Evolutionary conservation across 2,329 filamentous ascomycete species (phyloP).

Genomic region (Xylaria sp.): DNA sequence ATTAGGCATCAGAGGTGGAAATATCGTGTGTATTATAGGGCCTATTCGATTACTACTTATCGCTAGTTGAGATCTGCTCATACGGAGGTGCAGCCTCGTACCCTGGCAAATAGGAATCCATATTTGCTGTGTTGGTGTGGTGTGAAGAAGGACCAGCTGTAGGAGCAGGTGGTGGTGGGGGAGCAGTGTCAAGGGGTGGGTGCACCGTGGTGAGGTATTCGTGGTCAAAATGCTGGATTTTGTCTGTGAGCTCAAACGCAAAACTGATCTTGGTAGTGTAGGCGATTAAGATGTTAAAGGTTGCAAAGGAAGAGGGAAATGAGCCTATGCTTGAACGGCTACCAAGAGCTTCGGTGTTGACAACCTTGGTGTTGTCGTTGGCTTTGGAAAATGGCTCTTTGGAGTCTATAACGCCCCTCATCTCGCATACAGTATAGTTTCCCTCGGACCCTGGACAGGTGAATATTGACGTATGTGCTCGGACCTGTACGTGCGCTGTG

Average conservation of each 20-base stretch:
- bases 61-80: conserved; percentile 1
- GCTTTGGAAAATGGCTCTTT: conserved; percentile 26
- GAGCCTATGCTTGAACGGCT: background rate
- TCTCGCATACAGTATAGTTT: conserved; percentile 4
- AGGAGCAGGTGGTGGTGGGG: background rate
- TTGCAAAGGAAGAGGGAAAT: conserved; percentile 25
- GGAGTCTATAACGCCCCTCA: conserved; percentile 6
- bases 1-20: too few species aligned
- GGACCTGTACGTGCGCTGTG: conserved; percentile 17
- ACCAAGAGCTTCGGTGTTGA: conserved; percentile 23
- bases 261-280: conserved; percentile 23
- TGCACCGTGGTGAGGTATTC: conserved; percentile 19
- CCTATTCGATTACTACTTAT: background rate
- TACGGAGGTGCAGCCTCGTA: conserved; percentile 33
- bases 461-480: conserved; percentile 16
- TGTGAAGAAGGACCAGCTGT: conserved; percentile 11
- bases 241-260: conserved; percentile 23
- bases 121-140: background rate
- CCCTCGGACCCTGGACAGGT: conserved; percentile 1
- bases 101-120: conserved; percentile 10
- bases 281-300: conserved; percentile 26
- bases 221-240: conserved; percentile 5
- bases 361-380: conserved; percentile 25
- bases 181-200: conserved; percentile 19
- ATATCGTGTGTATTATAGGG: background rate